Evolutionary conservation across 768 basidiomycete genomes (phyloP).

Genomic region (Termitomyces sp.): DNA sequence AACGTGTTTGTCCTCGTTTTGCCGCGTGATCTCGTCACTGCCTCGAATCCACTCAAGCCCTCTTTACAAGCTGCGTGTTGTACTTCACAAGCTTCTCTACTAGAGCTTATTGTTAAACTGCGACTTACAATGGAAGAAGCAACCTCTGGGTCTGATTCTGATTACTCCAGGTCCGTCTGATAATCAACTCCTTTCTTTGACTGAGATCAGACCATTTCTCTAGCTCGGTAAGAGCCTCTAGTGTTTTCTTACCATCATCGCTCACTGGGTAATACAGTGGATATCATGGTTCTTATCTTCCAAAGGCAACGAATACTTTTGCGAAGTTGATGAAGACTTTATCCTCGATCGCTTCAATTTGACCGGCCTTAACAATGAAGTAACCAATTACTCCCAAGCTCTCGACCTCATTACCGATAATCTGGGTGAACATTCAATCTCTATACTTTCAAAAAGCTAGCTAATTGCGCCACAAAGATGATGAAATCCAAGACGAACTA

Average conservation of each 20-base stretch:
- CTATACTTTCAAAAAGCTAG: background rate
- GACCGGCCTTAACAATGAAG: slow-evolving; percentile 95
- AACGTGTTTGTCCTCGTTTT: slow-evolving; percentile 11
- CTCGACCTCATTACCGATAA: slow-evolving; percentile 96
- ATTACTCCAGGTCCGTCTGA: slow-evolving; percentile 83
- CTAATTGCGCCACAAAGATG: slow-evolving; percentile 50
- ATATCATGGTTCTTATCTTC: slow-evolving; percentile 97
- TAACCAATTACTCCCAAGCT: slow-evolving; percentile 91
- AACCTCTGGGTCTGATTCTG: slow-evolving; percentile 93
- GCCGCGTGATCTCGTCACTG: background rate
- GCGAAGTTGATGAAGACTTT: slow-evolving; percentile 99
- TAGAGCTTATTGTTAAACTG: background rate
- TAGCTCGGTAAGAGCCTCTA: slow-evolving; percentile 36
- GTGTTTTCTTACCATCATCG: background rate
- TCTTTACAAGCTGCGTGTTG: slow-evolving; percentile 9
- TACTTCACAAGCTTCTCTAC: background rate
- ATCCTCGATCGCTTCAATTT: slow-evolving; percentile 98
- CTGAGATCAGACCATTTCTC: slow-evolving; percentile 14
- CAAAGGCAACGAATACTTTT: slow-evolving; percentile 99
- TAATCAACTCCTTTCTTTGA: slow-evolving; percentile 11
- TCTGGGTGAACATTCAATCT: slow-evolving; percentile 61
- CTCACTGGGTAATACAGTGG: slow-evolving; percentile 58
- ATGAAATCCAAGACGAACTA: slow-evolving; percentile 91
- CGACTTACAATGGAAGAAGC: slow-evolving; percentile 68
- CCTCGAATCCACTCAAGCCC: slow-evolving; percentile 3